These are phyloP conservation scores for Pseudotsuga menziesii DNA, from an alignment of 75 land plant species.

Conservation along the genomic window DNA sequence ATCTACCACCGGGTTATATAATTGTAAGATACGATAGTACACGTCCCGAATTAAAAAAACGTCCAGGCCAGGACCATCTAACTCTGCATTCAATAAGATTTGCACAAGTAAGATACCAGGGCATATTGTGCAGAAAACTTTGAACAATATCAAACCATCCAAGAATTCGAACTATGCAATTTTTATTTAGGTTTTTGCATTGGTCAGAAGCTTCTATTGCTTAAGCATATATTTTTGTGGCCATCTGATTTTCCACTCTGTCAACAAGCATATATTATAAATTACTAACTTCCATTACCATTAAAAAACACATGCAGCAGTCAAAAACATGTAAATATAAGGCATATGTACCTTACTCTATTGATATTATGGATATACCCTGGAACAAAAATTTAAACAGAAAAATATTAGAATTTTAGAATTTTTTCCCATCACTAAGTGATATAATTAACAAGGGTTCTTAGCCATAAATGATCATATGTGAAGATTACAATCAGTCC, in stretches of 20 bases:
- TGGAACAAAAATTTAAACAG: too few relatives aligned
- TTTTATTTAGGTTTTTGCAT: not conserved
- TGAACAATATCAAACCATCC: not conserved
- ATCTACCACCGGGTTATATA: constrained; percentile 34
- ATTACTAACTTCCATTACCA: not conserved
- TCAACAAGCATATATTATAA: not conserved
- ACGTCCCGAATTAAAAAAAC: constrained; percentile 23
- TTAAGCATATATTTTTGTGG: not conserved
- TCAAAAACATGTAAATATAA: too few relatives aligned
- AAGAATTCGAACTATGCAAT: not conserved
- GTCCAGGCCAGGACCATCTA: constrained; percentile 32
- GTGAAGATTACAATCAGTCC: too few relatives aligned
- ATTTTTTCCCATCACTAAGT: too few relatives aligned
- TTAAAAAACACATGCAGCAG: too few relatives aligned
- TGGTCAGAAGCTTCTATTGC: not conserved
- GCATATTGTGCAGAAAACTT: not conserved
- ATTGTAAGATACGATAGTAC: constrained; percentile 30
- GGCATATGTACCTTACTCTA: too few relatives aligned
- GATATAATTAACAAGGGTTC: too few relatives aligned
- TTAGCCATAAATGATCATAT: too few relatives aligned
- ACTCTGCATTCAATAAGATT: constrained; percentile 11
- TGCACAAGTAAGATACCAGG: not conserved
- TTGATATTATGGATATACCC: too few relatives aligned
- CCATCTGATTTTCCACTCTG: not conserved
- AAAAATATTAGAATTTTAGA: too few relatives aligned